Conservation (phyloP, 1,284 basidiomycete genomes). For the Abortiporus biennis region DNA sequence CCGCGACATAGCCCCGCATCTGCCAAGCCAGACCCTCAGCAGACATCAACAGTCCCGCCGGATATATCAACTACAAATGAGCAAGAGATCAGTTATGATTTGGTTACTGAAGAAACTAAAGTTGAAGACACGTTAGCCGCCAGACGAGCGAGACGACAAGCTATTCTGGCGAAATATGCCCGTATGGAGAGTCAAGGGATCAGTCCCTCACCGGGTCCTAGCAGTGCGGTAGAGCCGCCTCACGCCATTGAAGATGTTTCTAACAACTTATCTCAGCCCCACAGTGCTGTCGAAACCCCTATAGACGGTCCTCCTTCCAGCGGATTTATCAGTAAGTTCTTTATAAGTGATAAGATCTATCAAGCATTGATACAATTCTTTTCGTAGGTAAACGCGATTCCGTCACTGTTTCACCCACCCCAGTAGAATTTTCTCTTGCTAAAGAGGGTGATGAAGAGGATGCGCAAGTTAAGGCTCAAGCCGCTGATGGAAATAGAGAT, state of each 20-base stretch:
- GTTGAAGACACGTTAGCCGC: constrained; percentile 73
- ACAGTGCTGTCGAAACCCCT: constrained; percentile 36
- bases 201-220: constrained; percentile 54
- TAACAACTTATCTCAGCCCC: constrained; percentile 53
- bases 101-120: constrained; percentile 50
- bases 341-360: constrained; percentile 1
- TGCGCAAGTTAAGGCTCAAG: constrained; percentile 32
- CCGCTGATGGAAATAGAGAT: constrained; percentile 46
- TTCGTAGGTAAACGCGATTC: constrained; percentile 42
- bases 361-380: too few relatives aligned
- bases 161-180: constrained; percentile 80
- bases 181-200: constrained; percentile 40
- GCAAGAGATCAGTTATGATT: constrained; percentile 53
- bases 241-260: constrained; percentile 48
- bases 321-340: constrained; percentile 5
- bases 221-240: constrained; percentile 71
- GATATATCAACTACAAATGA: constrained; percentile 23
- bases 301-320: constrained; percentile 12
- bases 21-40: constrained; percentile 8
- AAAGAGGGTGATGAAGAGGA: constrained; percentile 52
- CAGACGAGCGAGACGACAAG: constrained; percentile 75
- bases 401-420: constrained; percentile 47
- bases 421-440: constrained; percentile 50
- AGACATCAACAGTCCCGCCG: constrained; percentile 19
- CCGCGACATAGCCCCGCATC: constrained; percentile 35